Base-by-base conservation (phyloP, 108 stramenopile species). In the Stephanodiscus triporus region DNA sequence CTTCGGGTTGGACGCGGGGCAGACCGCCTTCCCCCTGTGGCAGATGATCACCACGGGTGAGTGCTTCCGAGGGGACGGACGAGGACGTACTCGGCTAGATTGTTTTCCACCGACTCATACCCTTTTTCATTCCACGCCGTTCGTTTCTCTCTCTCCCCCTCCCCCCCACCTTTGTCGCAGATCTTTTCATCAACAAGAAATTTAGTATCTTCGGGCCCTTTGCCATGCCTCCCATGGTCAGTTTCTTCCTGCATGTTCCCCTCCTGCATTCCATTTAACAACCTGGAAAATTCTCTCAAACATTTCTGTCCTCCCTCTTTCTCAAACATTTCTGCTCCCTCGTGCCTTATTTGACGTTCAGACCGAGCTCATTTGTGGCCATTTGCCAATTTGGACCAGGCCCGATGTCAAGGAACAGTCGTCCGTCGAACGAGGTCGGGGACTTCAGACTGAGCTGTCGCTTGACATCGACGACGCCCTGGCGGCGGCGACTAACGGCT, bases 171-270 rank as follows among this genome's bases (percentile, higher is more conserved):
- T 2, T 45, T 14, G 43, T n/a, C 9, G 9, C 53, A 54, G 72
- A 78, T 34, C 16, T 78, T 8, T 78, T 78, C 26, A 40, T 78
- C 73, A 72, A 78, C 6, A 26, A 48, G 19, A n/a, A 78, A 13
- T 63, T 78, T 24, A 78, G 67, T 50, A 59, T 78, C 3, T 78
- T 78, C 19, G 77, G 77, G 8, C 77, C 77, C 24, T 78, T 78
- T 19, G 29, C 45, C 4, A 42, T 63, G 43, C 56, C 65, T n/a
- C 69, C 69, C 1, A 34, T 74, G 45, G 43, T 45, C 14, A 17
- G 43, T 16, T 3, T 3, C 40, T 1, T 9, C 9, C 9, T 45
- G 14, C 14, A 45, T 45, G 14, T 45, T 3, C 14, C 16, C 13
- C 13, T 45, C 40, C 40, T 9, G 8, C 8, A 11, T 40, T 40